phyloP scores from a whole-genome alignment of 2,329 filamentous ascomycete species.

The Pseudocercospora pini-densiflorae region DNA sequence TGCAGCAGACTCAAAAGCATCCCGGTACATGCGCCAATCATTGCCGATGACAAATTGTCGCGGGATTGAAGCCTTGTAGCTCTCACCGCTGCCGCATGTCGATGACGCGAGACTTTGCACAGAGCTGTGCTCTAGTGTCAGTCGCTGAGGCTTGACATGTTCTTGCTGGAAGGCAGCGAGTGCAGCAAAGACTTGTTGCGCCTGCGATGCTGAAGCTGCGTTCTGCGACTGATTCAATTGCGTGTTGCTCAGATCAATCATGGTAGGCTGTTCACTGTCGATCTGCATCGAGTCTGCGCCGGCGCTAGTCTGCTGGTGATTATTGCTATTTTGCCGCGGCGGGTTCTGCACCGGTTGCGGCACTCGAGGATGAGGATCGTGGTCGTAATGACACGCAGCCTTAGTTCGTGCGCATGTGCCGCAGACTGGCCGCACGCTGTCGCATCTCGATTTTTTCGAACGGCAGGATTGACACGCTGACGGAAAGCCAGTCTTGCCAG shows the following conservation, averaged over 20 bases:
- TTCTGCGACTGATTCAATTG: conserved; percentile 16
- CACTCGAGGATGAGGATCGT: conserved; percentile 22
- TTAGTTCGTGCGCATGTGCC: conserved; percentile 28
- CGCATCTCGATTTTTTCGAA: conserved; percentile 36
- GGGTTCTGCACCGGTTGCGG: conserved; percentile 15
- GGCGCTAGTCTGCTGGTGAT: conserved; percentile 14
- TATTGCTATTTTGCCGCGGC: conserved; percentile 19
- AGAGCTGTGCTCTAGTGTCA: conserved; percentile 34
- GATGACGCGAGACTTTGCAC: conserved; percentile 38
- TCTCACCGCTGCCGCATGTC: conserved; percentile 38
- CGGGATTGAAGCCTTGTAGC: conserved; percentile 28
- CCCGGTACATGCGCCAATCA: conserved; percentile 36
- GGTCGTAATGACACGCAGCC: conserved; percentile 33
- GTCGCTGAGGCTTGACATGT: conserved; percentile 33
- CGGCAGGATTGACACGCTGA: conserved; percentile 37
- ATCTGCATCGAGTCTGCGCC: conserved; percentile 21
- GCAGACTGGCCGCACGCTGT: conserved; percentile 34
- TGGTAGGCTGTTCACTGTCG: conserved; percentile 16
- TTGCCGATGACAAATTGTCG: conserved; percentile 23
- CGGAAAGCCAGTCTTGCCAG: conserved; percentile 23
- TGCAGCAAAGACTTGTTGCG: conserved; percentile 25
- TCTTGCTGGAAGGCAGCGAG: conserved; percentile 34
- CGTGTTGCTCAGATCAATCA: conserved; percentile 6
- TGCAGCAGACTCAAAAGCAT: conserved; percentile 35
- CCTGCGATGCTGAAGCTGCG: conserved; percentile 19